phyloP scores from a whole-genome alignment of 2,329 filamentous ascomycete genomes.

The Sarocladiaceae sp. region DNA sequence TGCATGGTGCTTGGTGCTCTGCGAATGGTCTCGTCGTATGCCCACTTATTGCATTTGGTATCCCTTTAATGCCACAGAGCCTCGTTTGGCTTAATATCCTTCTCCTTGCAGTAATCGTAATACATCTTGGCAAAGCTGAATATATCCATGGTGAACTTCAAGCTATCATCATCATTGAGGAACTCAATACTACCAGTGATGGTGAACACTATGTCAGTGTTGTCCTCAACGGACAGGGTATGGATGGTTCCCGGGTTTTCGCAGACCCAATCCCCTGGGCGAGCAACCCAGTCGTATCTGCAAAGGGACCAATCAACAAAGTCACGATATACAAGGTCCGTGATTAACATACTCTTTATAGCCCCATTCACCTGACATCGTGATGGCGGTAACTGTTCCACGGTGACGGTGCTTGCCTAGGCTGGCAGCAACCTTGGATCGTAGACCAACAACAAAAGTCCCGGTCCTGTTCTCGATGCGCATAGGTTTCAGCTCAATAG shows the following conservation, averaged over 20 bases:
- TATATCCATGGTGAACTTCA: conserved; percentile 17
- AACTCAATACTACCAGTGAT: conserved; percentile 20
- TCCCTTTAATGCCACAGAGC: conserved; percentile 13
- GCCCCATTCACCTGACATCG: conserved; percentile 19
- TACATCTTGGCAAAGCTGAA: conserved; percentile 17
- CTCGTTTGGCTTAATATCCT: conserved; percentile 13
- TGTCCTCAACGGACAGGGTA: conserved; percentile 17
- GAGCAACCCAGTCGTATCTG: conserved; percentile 20
- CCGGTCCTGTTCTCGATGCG: conserved; percentile 13
- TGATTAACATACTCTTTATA: conserved; percentile 13
- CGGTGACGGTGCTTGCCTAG: conserved; percentile 13
- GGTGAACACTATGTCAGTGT: conserved; percentile 20
- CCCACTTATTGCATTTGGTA: not conserved
- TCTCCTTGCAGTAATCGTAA: conserved; percentile 13
- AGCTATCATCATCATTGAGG: conserved; percentile 18
- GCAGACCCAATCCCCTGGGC: conserved; percentile 18
- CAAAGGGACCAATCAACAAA: conserved; percentile 5
- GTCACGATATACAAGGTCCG: not conserved
- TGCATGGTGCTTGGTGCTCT: not conserved
- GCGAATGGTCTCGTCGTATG: too few species aligned
- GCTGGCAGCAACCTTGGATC: conserved; percentile 12
- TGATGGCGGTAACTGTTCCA: conserved; percentile 13
- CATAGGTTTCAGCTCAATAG: conserved; percentile 13
- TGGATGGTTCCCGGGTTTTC: conserved; percentile 20
- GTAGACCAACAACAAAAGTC: conserved; percentile 12